Evolutionary conservation across 2,329 filamentous ascomycete genomes (phyloP).

Genomic region (Xylariaceae sp.): DNA sequence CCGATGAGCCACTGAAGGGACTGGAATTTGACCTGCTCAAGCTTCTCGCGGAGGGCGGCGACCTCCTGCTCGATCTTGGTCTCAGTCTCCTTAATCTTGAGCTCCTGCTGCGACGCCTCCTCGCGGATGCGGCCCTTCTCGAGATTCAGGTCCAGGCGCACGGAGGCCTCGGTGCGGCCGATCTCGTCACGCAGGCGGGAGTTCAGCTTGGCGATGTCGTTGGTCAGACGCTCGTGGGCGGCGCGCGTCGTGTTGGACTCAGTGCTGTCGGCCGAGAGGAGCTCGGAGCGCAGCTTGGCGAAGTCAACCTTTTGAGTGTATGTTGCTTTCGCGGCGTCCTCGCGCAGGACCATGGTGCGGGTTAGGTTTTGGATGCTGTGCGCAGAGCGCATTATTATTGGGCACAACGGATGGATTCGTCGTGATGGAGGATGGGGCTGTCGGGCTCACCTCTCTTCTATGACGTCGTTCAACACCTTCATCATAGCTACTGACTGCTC

Average conservation of each 20-base stretch:
- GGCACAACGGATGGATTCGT: neutral
- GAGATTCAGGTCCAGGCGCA: slow-evolving; percentile 86
- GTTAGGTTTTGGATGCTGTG: slow-evolving; percentile 89
- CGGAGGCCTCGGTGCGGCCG: slow-evolving; percentile 85
- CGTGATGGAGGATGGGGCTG: neutral
- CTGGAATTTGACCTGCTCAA: slow-evolving; percentile 97
- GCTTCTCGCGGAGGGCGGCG: slow-evolving; percentile 79
- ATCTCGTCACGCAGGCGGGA: slow-evolving; percentile 89
- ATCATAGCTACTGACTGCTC: slow-evolving; percentile 97
- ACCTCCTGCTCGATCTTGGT: slow-evolving; percentile 98
- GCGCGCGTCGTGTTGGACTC: slow-evolving; percentile 84
- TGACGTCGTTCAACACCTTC: slow-evolving; percentile 93
- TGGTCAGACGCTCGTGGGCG: slow-evolving; percentile 86
- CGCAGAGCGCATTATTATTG: neutral
- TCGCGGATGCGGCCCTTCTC: slow-evolving; percentile 96
- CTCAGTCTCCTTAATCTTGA: slow-evolving; percentile 98
- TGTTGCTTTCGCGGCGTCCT: slow-evolving; percentile 79
- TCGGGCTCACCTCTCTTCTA: slow-evolving; percentile 71
- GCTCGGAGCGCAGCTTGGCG: slow-evolving; percentile 90
- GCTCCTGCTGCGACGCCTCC: slow-evolving; percentile 91
- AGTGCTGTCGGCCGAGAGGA: slow-evolving; percentile 85
- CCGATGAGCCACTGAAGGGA: slow-evolving; percentile 98
- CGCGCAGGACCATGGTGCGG: slow-evolving; percentile 93
- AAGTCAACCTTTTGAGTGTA: slow-evolving; percentile 95
- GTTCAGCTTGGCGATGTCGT: slow-evolving; percentile 91